Evolutionary conservation across 768 basidiomycete genomes (phyloP), one percentile per base, ranked within the genome.

Genomic region (Pleurotus salmoneostramineus): DNA sequence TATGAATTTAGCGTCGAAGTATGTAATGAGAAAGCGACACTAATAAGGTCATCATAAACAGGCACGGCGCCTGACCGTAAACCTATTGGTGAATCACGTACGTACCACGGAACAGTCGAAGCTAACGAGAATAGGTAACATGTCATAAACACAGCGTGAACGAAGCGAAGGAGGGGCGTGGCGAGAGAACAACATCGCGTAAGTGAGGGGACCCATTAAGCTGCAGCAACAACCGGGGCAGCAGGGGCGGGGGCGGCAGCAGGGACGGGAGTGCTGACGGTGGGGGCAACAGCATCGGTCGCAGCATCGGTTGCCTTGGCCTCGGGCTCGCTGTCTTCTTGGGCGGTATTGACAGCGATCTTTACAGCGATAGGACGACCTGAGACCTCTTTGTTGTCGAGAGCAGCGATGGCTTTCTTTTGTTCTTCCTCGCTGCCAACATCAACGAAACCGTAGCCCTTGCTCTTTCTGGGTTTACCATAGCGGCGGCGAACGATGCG

Each of bases 401-500:
- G 82, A 63, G 84, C 84, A 57, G 84, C 85, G 61, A 99, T 89
- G 55, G 94, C 96, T 77, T 94, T 93, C 71, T 87, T 72, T 78
- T 99, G 96, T 73, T 95, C 87, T 65, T 85, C 90, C 72, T 94
- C 88, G 64, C 77, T 77, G 60, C 90, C 93, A 61, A 97, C 93
- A 65, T 98, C 95, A 68, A 99, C 96, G 68, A 99, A 99, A 54
- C 94, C 96, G 72, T 95, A 98, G 57, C 96, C 96, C 75, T 96
- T 96, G 82, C 90, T 93, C 73, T 85, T 90, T 71, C 89, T 83
- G 67, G 89, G 88, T 44, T 84, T 83, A 3, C 92, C 93, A 81
- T 84, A 93, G 66, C 87, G 85, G 68, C 88, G 82, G 69, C 87
- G 86, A 65, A 98, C 93, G 62, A 99, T 90, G 63, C 91, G 91